Base-by-base conservation (phyloP, 495 filamentous ascomycete genomes). In the Daldinia vernicosa region DNA sequence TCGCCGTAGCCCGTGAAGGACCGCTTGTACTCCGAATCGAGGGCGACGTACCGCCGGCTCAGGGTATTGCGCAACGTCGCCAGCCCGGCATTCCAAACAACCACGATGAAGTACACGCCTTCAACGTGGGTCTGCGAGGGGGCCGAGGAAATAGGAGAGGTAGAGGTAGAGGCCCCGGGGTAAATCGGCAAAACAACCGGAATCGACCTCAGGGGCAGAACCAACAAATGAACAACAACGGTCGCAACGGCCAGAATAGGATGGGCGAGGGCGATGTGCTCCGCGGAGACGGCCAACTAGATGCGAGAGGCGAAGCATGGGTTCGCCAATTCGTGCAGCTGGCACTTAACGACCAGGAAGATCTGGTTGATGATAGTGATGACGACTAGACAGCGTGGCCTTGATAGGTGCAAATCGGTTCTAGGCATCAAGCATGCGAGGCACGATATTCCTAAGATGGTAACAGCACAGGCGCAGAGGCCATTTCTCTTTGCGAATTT, bases 21-120 rank as follows among this genome's bases (percentile, higher is more conserved):
- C 85, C 85, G 27, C 80, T 88, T 12, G 84, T 88, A 22, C 80
- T 88, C 24, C 78, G 85, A 40, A 84, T 88, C 33, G 84, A 83
- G 12, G 78, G 67, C 32, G 62, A 67, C n/a, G 58, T 61, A 0
- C 68, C 73, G 55, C 64, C 53, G 39, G 53, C 15, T 37, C 72
- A 56, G 63, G 76, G 7, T 11, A 45, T 63, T 63, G 65, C 56
- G 43, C 53, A 69, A 56, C 74, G 77, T 71, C 78, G 66, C 22
- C 75, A 75, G 28, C 75, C 72, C 57, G 75, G 56, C 52, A 45
- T 51, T 47, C 66, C 63, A 62, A 43, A 66, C 68, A 45, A 37
- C 55, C 67, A 43, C 27, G 40, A 47, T 66, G 67, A 64, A 30
- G 40, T 39, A 27, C 59, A 68, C 50, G 69, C 52, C 63, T 35